These are phyloP conservation scores for Pichia sp. DNA, from an alignment of 1,139 yeast species.

Conservation along the genomic window DNA sequence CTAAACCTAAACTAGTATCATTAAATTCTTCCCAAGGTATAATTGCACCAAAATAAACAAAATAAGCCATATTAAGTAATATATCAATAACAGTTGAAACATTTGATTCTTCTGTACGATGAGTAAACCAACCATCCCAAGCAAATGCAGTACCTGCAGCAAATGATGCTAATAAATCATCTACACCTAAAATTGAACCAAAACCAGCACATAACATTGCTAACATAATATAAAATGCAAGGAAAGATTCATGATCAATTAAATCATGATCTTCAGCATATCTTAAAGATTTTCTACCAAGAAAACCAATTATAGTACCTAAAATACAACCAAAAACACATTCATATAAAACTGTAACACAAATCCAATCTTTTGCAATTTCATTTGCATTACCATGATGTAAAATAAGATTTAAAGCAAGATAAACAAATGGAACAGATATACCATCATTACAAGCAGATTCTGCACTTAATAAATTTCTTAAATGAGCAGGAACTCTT, in stretches of 20 bases:
- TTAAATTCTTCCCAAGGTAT: conserved; percentile 90
- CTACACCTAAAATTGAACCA: conserved; percentile 87
- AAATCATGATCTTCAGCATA: conserved; percentile 69
- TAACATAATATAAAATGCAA: conserved; percentile 81
- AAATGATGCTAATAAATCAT: conserved; percentile 86
- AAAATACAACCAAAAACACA: conserved; percentile 78
- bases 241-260: conserved; percentile 89
- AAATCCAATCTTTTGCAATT: conserved; percentile 80
- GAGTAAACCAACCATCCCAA: conserved; percentile 93
- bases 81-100: conserved; percentile 90
- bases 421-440: conserved; percentile 91
- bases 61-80: conserved; percentile 75
- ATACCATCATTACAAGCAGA: conserved; percentile 97
- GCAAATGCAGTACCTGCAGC: conserved; percentile 96
- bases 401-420: conserved; percentile 62
- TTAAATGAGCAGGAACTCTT: conserved; percentile 92
- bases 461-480: conserved; percentile 86
- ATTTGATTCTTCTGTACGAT: conserved; percentile 82
- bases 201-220: conserved; percentile 90
- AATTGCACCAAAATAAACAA: conserved; percentile 90
- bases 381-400: conserved; percentile 60
- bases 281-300: conserved; percentile 65
- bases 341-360: conserved; percentile 76
- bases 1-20: conserved; percentile 54
- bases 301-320: conserved; percentile 73